A percentile compares a stretch with the other conserved stretches of the same genome.
These are phyloP conservation scores for Erodium chrysanthum DNA, from an alignment of 441 rosid species.

Conservation along the genomic window DNA sequence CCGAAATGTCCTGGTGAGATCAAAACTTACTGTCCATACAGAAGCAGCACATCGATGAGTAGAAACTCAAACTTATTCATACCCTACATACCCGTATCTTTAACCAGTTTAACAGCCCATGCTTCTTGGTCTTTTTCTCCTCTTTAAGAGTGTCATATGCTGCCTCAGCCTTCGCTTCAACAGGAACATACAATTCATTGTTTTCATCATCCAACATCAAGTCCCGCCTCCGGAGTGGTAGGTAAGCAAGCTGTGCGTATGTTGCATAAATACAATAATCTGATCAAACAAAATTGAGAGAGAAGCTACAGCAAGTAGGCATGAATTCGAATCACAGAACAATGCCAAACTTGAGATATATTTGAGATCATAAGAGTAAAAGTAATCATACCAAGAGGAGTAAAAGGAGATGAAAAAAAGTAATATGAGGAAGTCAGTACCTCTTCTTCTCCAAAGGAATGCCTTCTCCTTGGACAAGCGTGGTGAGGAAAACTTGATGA, in stretches of 20 bases:
- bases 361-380: conserved; percentile 1
- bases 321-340: neutral
- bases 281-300: conserved; percentile 21
- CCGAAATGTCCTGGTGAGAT: neutral
- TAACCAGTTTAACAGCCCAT: conserved; percentile 90
- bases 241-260: conserved; percentile 73
- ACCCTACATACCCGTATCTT: conserved; percentile 58
- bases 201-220: conserved; percentile 81
- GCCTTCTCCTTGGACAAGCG: conserved; percentile 77
- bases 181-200: conserved; percentile 61
- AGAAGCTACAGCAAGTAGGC: conserved; percentile 2
- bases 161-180: conserved; percentile 50
- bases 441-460: conserved; percentile 99
- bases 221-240: conserved; percentile 88
- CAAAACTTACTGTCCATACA: neutral
- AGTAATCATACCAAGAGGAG: conserved; percentile 1
- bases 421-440: conserved; percentile 20
- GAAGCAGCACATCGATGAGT: conserved; percentile 2
- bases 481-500: conserved; percentile 57
- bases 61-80: conserved; percentile 7
- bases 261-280: conserved; percentile 23
- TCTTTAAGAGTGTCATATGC: conserved; percentile 55
- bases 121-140: conserved; percentile 77
- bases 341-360: conserved; percentile 2
- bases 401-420: conserved; percentile 11